Evolutionary conservation across 177 flowering plant species (phyloP).

Genomic region (Vitis hybrid): DNA sequence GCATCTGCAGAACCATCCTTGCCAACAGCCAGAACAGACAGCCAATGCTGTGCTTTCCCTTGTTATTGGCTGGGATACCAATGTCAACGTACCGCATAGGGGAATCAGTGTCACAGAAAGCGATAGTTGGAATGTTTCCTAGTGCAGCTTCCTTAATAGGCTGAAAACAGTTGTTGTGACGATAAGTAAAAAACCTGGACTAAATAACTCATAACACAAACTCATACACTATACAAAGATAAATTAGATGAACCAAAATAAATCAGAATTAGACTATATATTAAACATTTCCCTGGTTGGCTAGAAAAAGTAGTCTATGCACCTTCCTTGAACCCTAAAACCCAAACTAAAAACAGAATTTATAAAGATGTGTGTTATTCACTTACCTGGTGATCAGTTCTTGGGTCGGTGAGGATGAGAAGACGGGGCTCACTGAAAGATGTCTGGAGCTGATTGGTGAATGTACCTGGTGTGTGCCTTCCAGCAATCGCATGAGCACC

Average conservation of each 20-base stretch:
- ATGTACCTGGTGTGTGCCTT: slow-evolving; percentile 93
- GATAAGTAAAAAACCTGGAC: not conserved
- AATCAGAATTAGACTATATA: too few species aligned
- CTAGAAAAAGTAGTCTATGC: too few species aligned
- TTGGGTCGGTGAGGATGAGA: slow-evolving; percentile 81
- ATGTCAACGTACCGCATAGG: slow-evolving; percentile 84
- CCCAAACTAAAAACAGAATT: too few species aligned
- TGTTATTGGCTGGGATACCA: slow-evolving; percentile 90
- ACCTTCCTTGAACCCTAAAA: too few species aligned
- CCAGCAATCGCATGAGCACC: slow-evolving; percentile 91
- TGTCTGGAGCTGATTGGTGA: slow-evolving; percentile 89
- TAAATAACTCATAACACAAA: not conserved
- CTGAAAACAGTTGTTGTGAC: slow-evolving; percentile 30
- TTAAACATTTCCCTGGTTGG: too few species aligned
- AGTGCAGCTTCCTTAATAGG: slow-evolving; percentile 89
- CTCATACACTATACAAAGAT: not conserved
- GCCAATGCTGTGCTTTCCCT: slow-evolving; percentile 89
- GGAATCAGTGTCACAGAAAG: slow-evolving; percentile 88
- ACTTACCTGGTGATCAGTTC: slow-evolving; percentile 87
- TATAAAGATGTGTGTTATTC: too few species aligned
- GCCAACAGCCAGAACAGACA: slow-evolving; percentile 84
- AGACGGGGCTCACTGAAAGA: slow-evolving; percentile 86
- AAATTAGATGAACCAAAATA: too few species aligned
- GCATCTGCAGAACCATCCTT: slow-evolving; percentile 88
- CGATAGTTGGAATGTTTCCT: slow-evolving; percentile 84